These are phyloP conservation scores for Suillus occidentalis DNA, from an alignment of 768 basidiomycete genomes.

Conservation along the genomic window DNA sequence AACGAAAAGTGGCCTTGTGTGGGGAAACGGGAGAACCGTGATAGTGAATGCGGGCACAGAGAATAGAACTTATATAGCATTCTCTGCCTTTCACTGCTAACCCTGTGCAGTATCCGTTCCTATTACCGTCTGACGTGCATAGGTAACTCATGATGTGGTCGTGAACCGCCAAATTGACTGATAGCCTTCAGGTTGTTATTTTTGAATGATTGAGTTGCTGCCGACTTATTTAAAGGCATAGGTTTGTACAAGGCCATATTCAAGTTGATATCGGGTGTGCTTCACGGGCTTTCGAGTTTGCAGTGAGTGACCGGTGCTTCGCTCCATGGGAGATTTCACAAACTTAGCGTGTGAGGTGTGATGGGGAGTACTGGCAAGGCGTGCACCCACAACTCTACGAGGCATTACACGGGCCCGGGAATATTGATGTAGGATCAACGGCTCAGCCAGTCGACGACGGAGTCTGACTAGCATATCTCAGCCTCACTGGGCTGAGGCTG, in stretches of 20 bases:
- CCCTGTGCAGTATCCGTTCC: not conserved
- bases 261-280: not conserved
- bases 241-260: not conserved
- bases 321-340: not conserved
- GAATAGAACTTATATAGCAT: not conserved
- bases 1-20: not conserved
- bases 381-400: not conserved
- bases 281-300: not conserved
- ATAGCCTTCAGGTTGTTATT: not conserved
- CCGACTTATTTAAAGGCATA: not conserved
- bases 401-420: not conserved
- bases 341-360: not conserved
- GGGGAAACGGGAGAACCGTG: not conserved
- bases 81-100: not conserved
- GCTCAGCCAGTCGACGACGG: too few relatives aligned
- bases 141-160: not conserved
- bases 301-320: conserved; percentile 12
- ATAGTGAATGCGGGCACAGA: not conserved
- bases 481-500: too few relatives aligned
- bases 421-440: not conserved
- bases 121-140: not conserved
- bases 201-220: not conserved
- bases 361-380: not conserved
- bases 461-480: too few relatives aligned
- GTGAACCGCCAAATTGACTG: not conserved